phyloP scores from a whole-genome alignment of 1,284 basidiomycete genomes.

The Sporisorium graminicola region DNA sequence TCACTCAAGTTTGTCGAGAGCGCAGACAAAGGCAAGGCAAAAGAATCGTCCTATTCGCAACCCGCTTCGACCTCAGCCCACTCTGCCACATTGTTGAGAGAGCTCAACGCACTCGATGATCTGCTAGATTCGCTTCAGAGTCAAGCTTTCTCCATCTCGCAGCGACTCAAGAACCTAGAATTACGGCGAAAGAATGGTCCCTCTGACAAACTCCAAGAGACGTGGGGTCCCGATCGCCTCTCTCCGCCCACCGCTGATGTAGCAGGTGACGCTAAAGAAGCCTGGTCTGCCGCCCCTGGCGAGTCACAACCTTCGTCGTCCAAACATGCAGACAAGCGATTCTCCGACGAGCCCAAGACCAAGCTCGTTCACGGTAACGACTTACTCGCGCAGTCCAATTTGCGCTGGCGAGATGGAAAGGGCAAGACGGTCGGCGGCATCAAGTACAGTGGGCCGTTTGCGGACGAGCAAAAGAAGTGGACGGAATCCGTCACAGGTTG shows the following conservation, averaged over 20 bases:
- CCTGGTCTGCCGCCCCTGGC: slow-evolving; percentile 18
- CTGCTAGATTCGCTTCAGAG: slow-evolving; percentile 34
- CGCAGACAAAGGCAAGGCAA: slow-evolving; percentile 30
- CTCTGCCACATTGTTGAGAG: slow-evolving; percentile 22
- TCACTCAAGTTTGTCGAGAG: slow-evolving; percentile 19
- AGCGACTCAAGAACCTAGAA: slow-evolving; percentile 29
- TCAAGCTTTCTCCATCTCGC: slow-evolving; percentile 41
- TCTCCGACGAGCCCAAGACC: slow-evolving; percentile 21
- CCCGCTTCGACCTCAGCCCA: slow-evolving; percentile 8
- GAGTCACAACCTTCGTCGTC: background rate
- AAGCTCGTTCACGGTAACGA: slow-evolving; percentile 29
- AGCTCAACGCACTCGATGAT: slow-evolving; percentile 32
- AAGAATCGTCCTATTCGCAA: background rate
- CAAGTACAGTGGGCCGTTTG: slow-evolving; percentile 26
- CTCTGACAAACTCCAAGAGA: slow-evolving; percentile 5
- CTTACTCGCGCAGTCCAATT: slow-evolving; percentile 19
- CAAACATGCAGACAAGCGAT: slow-evolving; percentile 20
- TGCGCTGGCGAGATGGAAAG: slow-evolving; percentile 35
- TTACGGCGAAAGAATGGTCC: background rate
- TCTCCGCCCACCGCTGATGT: background rate
- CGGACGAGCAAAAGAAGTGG: slow-evolving; percentile 29
- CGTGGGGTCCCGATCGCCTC: slow-evolving; percentile 48
- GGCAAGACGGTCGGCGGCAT: slow-evolving; percentile 17
- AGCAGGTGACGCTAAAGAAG: background rate
- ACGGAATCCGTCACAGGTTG: slow-evolving; percentile 38